These are phyloP conservation scores for Lagenidium sp. DNA, from an alignment of 352 stramenopile species.

Conservation along the genomic window DNA sequence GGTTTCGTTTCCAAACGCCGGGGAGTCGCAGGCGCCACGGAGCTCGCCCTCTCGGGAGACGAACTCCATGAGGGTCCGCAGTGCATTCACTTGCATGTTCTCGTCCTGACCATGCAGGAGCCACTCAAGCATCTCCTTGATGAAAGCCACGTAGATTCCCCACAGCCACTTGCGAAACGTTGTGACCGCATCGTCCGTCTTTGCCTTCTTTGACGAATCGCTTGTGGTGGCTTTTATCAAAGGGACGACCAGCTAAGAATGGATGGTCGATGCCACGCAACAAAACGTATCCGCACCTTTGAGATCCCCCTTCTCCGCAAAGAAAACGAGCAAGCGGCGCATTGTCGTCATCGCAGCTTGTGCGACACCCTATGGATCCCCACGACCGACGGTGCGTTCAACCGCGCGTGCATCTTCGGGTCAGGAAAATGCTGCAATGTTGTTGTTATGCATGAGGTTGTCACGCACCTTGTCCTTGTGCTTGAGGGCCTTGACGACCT, in stretches of 20 bases:
- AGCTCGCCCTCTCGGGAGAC: conserved; percentile 68
- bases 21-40: conserved; percentile 8
- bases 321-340: conserved; percentile 71
- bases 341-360: conserved; percentile 76
- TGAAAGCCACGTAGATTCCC: conserved; percentile 68
- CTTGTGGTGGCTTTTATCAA: conserved; percentile 9
- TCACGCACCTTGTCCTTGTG: conserved; percentile 58
- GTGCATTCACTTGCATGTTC: conserved; percentile 62
- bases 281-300: conserved; percentile 19
- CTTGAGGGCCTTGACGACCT: conserved; percentile 66
- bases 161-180: conserved; percentile 83
- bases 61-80: conserved; percentile 88
- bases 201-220: conserved; percentile 30
- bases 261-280: not conserved
- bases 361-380: too few relatives aligned
- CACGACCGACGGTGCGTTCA: conserved; percentile 14
- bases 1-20: conserved; percentile 76
- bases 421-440: too few relatives aligned
- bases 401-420: not conserved
- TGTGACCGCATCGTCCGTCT: conserved; percentile 50
- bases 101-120: conserved; percentile 36
- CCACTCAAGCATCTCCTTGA: conserved; percentile 80
- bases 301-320: conserved; percentile 77
- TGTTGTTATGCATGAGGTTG: not conserved
- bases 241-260: too few relatives aligned